Evolutionary conservation across 345 rosid genomes (phyloP), one percentile per base, ranked within the genome.

Genomic region (sweet orange (Citrus sinensis)): DNA sequence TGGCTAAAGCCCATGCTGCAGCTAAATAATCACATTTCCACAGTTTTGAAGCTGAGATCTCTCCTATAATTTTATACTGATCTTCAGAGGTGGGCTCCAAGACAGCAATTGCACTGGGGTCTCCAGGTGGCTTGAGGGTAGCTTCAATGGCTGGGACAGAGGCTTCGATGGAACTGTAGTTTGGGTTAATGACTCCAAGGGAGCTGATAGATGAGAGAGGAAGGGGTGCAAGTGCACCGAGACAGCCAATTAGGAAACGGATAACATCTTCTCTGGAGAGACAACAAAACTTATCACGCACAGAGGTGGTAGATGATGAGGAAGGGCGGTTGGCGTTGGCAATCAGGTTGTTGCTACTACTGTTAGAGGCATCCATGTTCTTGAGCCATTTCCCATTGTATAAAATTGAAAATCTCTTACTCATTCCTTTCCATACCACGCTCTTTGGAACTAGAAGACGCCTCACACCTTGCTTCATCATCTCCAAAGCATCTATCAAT

Each of bases 381-480:
- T 90, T 96, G 79, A 96, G 93, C 99, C 99, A 94, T 83, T 89
- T 91, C 11, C 94, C 93, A 9, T 91, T 87, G 67, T 94, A 92
- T 55, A 92, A 87, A 84, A 96, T 77, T 9, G 99, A 96, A 80
- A 96, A 96, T 79, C 99, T 80, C 87, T 94, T 94, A 89, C 99
- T 96, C 94, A 92, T 90, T 75, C 99, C 97, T 90, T 88, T 94
- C 98, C 97, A 92, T 29, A 73, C 89, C 35, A 80, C 85, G 70
- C 93, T 87, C 85, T 94, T 96, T 0, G 90, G 91, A 75, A 96
- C 97, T 19, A 96, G 90, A 80, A 96, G 98, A 67, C 98, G 92
- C 80, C 90, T 89, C 73, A 90, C 98, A 17, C 97, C 98, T 76
- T 96, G 98, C 89, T 92, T 96, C 98, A 94, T 96, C 99, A 94